Evolutionary conservation across 2,329 filamentous ascomycete species (phyloP), one percentile per base, ranked within the genome.

Genomic region (Pyricularia pennisetigena): DNA sequence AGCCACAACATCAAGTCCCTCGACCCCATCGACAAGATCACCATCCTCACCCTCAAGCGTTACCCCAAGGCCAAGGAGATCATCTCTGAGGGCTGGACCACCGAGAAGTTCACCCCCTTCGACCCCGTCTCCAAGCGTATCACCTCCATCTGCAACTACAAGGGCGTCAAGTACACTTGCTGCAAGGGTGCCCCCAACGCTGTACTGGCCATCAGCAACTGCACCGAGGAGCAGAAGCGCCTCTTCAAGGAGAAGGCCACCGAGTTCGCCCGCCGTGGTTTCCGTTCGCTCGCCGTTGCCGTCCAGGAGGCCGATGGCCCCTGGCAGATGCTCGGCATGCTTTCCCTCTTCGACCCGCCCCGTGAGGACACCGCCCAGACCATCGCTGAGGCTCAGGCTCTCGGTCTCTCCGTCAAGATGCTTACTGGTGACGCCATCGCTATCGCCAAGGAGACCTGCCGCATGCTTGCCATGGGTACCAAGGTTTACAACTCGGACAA

Each of bases 401-500:
- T 92, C 69, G 90, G 90, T 83, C 88, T 92, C 41, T 87, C 86
- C 72, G 90, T 92, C 73, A 92, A 92, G 86, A 92, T 92, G 90
- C 82, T 92, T 79, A 92, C 90, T 81, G 90, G 90, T 85, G 90
- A 92, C 76, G 90, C 90, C 72, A 90, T 92, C 74, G 89, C 90
- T 74, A 92, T 92, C 72, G 90, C 90, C 69, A 92, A 92, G 82
- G 90, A 92, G 81, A 92, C 90, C 73, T 92, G 90, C 86, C 91
- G 91, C 82, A 92, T 92, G 88, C 84, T 92, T 77, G 88, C 89
- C 72, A 86, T 92, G 69, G 89, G 89, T 74, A 92, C 90, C 77
- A 92, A 92, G 83, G 90, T 93, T 72, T 92, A 92, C 83, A 91
- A 92, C 82, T 92, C 90, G 70, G 87, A 90, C 76, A 89, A 88